Percentiles rank a stretch among this genome's conserved stretches.
Conservation (phyloP, 768 basidiomycete genomes). For the Amanita molliuscula region DNA sequence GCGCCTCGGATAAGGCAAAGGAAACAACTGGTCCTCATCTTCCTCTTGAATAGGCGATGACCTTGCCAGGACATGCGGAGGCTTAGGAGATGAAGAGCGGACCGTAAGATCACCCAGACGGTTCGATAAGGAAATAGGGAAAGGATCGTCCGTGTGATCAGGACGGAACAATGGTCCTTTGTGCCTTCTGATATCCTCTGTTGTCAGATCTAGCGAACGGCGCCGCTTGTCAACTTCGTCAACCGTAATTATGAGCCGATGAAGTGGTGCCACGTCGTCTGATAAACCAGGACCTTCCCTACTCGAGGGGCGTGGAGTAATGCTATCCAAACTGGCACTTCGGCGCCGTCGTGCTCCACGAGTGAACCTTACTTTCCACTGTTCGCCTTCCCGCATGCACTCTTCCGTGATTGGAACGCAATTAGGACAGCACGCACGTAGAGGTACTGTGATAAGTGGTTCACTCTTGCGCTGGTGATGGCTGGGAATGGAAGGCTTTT, state of each 20-base stretch:
- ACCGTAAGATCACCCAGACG: not conserved
- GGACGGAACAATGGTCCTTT: slow-evolving; percentile 7
- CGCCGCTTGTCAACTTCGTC: slow-evolving; percentile 58
- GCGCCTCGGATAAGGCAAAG: slow-evolving; percentile 48
- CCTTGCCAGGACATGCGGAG: slow-evolving; percentile 5
- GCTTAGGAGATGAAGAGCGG: not conserved
- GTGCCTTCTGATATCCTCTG: slow-evolving; percentile 9
- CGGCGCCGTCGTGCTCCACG: slow-evolving; percentile 52
- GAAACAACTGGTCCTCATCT: slow-evolving; percentile 46
- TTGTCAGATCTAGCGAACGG: slow-evolving; percentile 28
- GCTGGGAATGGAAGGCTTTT: slow-evolving; percentile 24
- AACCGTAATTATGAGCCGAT: slow-evolving; percentile 32
- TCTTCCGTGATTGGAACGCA: slow-evolving; percentile 54
- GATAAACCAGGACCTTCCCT: not conserved
- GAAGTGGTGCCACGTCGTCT: not conserved
- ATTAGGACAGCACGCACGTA: slow-evolving; percentile 61
- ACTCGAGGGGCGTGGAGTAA: slow-evolving; percentile 2
- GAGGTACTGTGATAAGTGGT: slow-evolving; percentile 43
- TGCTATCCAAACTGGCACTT: slow-evolving; percentile 29
- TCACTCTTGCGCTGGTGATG: slow-evolving; percentile 23
- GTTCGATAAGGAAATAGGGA: not conserved
- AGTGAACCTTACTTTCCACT: slow-evolving; percentile 57
- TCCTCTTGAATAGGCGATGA: slow-evolving; percentile 41
- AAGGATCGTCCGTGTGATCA: slow-evolving; percentile 5
- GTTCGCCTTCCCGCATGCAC: slow-evolving; percentile 39